A percentile compares a stretch with the other conserved stretches of the same genome.
Conservation (phyloP, 1,284 basidiomycete genomes). For the Heterobasidion annosum region DNA sequence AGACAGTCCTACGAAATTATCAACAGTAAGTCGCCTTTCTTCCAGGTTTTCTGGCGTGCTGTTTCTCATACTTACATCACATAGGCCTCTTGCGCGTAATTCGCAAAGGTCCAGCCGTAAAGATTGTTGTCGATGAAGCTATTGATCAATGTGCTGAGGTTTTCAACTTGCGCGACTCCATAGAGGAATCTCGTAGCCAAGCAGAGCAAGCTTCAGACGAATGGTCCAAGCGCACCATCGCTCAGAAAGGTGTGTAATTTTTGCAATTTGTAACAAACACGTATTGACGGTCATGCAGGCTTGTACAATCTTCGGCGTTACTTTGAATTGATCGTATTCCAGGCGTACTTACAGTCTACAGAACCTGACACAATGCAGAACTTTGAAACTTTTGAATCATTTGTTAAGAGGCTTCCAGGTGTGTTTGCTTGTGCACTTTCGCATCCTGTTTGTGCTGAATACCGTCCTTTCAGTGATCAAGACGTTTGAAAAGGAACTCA, state of each 20-base stretch:
- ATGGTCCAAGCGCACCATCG: slow-evolving; percentile 52
- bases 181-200: slow-evolving; percentile 70
- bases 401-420: slow-evolving; percentile 79
- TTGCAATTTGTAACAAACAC: not conserved
- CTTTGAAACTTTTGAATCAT: slow-evolving; percentile 73
- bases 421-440: slow-evolving; percentile 10
- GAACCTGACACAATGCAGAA: slow-evolving; percentile 75
- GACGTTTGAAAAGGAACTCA: slow-evolving; percentile 90
- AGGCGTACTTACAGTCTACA: slow-evolving; percentile 86
- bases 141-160: slow-evolving; percentile 86
- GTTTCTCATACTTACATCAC: not conserved
- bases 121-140: slow-evolving; percentile 83
- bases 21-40: slow-evolving; percentile 47
- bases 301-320: slow-evolving; percentile 80
- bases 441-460: not conserved
- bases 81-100: slow-evolving; percentile 88
- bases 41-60: not conserved
- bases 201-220: slow-evolving; percentile 78
- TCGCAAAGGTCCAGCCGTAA: slow-evolving; percentile 82
- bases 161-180: slow-evolving; percentile 81
- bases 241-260: slow-evolving; percentile 53
- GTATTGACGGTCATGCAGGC: slow-evolving; percentile 31
- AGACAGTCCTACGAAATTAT: slow-evolving; percentile 72
- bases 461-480: slow-evolving; percentile 62
- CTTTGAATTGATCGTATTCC: slow-evolving; percentile 90